phyloP scores from a whole-genome alignment of 2,329 filamentous ascomycete genomes.

The Alternaria sp. region DNA sequence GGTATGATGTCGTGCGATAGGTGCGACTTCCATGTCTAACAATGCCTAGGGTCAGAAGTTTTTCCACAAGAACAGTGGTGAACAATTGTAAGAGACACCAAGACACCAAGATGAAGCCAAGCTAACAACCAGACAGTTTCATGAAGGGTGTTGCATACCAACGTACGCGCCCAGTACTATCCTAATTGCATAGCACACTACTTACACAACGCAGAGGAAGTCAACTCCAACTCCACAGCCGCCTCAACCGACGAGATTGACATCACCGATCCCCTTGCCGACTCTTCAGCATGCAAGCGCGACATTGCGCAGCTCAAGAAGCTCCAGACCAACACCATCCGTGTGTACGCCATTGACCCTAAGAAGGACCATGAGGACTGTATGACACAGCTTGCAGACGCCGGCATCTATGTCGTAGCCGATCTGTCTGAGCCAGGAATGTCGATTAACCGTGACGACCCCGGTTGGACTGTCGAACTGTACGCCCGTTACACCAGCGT shows the following conservation, averaged over 20 bases:
- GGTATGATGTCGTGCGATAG: slow-evolving; percentile 53
- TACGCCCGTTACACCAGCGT: slow-evolving; percentile 84
- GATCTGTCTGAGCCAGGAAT: slow-evolving; percentile 82
- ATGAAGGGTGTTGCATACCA: slow-evolving; percentile 97
- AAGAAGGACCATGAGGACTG: slow-evolving; percentile 78
- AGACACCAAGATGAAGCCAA: slow-evolving; percentile 5
- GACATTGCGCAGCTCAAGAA: slow-evolving; percentile 83
- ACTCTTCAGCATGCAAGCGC: slow-evolving; percentile 75
- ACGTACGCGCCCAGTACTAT: slow-evolving; percentile 48
- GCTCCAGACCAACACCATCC: slow-evolving; percentile 84
- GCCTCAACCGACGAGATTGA: slow-evolving; percentile 55
- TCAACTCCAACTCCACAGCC: slow-evolving; percentile 61
- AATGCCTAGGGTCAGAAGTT: slow-evolving; percentile 75
- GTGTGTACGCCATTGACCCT: slow-evolving; percentile 92
- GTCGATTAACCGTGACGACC: slow-evolving; percentile 85
- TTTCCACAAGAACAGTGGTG: slow-evolving; percentile 85
- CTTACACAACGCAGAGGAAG: slow-evolving; percentile 62
- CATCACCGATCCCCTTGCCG: slow-evolving; percentile 85
- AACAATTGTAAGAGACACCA: slow-evolving; percentile 62
- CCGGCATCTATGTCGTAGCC: slow-evolving; percentile 93
- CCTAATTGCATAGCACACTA: background rate
- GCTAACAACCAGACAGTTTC: slow-evolving; percentile 61
- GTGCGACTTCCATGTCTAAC: slow-evolving; percentile 16
- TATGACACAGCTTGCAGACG: slow-evolving; percentile 82
- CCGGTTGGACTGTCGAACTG: slow-evolving; percentile 80